phyloP scores from a whole-genome alignment of 805 yeast species.

The Brettanomyces sp. region DNA sequence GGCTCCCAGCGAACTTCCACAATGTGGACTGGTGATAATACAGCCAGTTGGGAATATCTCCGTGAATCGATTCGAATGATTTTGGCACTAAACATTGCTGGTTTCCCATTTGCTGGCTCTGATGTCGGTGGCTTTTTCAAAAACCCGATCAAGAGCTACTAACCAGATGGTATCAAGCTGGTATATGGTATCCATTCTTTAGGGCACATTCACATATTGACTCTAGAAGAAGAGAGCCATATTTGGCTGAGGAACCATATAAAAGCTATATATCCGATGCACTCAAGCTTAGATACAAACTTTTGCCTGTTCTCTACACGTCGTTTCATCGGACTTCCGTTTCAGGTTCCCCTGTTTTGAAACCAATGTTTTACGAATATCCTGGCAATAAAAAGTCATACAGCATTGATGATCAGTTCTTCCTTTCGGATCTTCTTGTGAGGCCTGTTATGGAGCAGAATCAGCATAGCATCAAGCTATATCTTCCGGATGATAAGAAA shows the following conservation, averaged over 20 bases:
- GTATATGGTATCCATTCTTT: conserved; percentile 93
- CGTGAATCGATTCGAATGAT: conserved; percentile 79
- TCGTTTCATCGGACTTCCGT: conserved; percentile 56
- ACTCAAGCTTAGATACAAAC: conserved; percentile 58
- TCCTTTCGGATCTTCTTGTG: conserved; percentile 61
- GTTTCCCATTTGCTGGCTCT: conserved; percentile 90
- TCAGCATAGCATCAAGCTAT: conserved; percentile 30
- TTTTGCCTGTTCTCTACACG: conserved; percentile 76
- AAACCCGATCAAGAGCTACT: conserved; percentile 67
- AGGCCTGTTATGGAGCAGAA: conserved; percentile 68
- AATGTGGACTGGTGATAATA: conserved; percentile 97
- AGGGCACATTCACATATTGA: conserved; percentile 97
- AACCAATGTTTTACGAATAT: conserved; percentile 53
- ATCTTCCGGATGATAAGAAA: conserved; percentile 43
- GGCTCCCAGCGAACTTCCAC: conserved; percentile 92
- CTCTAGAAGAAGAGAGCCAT: conserved; percentile 87
- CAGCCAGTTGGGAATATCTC: conserved; percentile 85
- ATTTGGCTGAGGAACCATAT: conserved; percentile 71
- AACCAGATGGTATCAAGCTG: conserved; percentile 93
- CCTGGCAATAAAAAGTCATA: conserved; percentile 40
- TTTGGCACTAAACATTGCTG: conserved; percentile 69
- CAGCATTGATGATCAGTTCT: conserved; percentile 75
- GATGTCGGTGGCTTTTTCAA: conserved; percentile 98
- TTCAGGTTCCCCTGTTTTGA: conserved; percentile 61
- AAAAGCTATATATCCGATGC: conserved; percentile 60